These are phyloP conservation scores for Lignosus rhinocerotis DNA, from an alignment of 1,284 basidiomycete species.

Conservation along the genomic window DNA sequence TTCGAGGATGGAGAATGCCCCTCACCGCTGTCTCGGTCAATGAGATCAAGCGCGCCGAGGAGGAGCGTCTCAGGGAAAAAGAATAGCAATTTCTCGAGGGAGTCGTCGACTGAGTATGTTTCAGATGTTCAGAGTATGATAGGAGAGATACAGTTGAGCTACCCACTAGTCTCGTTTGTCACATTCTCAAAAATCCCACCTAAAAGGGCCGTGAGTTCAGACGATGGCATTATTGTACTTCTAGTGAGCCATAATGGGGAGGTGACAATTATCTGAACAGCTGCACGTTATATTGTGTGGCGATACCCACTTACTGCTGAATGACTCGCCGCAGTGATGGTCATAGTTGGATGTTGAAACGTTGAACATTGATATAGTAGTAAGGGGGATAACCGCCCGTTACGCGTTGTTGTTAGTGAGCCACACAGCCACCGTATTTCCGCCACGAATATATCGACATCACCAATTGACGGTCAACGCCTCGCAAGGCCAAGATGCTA, in stretches of 20 bases:
- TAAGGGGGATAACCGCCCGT: background rate
- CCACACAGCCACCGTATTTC: constrained; percentile 3
- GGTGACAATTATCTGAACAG: no score
- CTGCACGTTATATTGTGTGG: no score
- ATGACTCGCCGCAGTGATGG: background rate
- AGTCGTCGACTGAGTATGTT: constrained; percentile 49
- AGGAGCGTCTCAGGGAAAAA: constrained; percentile 63
- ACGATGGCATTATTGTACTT: background rate
- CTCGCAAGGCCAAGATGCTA: constrained; percentile 5
- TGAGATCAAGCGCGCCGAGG: constrained; percentile 68
- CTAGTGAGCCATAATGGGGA: background rate
- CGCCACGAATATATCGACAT: background rate
- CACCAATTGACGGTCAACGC: background rate
- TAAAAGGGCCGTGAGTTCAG: background rate
- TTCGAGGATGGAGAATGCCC: background rate
- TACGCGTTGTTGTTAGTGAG: background rate
- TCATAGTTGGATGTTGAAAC: background rate
- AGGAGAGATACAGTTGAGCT: background rate
- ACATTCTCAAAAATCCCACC: constrained; percentile 2
- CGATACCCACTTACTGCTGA: background rate
- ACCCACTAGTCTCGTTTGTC: constrained; percentile 6
- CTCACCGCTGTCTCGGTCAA: constrained; percentile 65
- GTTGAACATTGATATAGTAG: no score
- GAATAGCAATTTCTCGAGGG: constrained; percentile 51
- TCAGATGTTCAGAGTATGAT: no score